phyloP scores from a whole-genome alignment of 2,329 filamentous ascomycete genomes.

The Orbilia oligospora region DNA sequence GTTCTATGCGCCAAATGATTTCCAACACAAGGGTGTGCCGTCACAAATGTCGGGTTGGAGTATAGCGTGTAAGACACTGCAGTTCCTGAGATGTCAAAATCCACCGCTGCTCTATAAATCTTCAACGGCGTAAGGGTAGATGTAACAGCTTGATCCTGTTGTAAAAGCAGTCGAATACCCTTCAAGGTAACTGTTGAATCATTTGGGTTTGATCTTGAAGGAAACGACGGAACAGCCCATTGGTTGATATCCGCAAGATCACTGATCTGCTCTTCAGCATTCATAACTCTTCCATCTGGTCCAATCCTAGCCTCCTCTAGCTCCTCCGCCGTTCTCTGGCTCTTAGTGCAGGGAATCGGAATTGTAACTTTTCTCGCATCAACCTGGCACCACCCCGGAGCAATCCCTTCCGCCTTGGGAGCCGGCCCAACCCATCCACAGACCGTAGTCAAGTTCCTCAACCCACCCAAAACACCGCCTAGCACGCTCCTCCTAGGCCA shows the following conservation, averaged over 20 bases:
- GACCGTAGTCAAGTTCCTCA: conserved; percentile 50
- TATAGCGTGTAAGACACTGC: conserved; percentile 57
- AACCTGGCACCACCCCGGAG: conserved; percentile 52
- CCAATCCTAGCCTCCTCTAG: conserved; percentile 54
- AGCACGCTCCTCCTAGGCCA: conserved; percentile 54
- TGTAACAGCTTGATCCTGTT: conserved; percentile 57
- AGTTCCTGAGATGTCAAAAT: conserved; percentile 57
- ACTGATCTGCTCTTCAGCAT: conserved; percentile 57
- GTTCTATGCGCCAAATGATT: conserved; percentile 52
- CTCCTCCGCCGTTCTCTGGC: conserved; percentile 57
- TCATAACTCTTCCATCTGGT: conserved; percentile 49
- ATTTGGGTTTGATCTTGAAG: conserved; percentile 38
- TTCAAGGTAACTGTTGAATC: conserved; percentile 43
- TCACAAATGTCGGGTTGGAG: conserved; percentile 60
- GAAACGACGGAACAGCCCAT: conserved; percentile 53
- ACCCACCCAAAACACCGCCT: conserved; percentile 53
- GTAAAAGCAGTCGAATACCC: conserved; percentile 46
- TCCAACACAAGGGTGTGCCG: conserved; percentile 58
- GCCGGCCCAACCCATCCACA: conserved; percentile 59
- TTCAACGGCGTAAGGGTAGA: conserved; percentile 48
- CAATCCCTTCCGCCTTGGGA: conserved; percentile 46
- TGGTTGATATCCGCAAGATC: conserved; percentile 58
- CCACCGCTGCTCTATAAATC: conserved; percentile 54
- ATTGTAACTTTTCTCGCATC: conserved; percentile 56
- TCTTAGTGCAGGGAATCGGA: conserved; percentile 54